These are phyloP conservation scores for Scalesia atractyloides DNA, from an alignment of 129 eudicot species.

Conservation along the genomic window DNA sequence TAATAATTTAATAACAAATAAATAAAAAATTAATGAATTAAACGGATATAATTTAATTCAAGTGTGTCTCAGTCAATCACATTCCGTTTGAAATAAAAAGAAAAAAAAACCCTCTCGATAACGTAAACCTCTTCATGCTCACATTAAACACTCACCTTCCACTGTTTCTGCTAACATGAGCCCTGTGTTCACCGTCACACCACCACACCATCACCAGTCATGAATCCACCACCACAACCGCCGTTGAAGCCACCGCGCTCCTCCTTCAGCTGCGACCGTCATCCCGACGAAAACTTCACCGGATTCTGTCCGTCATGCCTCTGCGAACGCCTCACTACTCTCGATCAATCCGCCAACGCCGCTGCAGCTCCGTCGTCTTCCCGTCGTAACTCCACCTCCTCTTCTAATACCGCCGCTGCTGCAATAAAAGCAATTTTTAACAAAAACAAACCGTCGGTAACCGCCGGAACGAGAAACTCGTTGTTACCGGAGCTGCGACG, in stretches of 20 bases:
- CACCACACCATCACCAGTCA: conserved; percentile 26
- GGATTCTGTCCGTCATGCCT: conserved; percentile 89
- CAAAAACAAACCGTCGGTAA: conserved; percentile 1
- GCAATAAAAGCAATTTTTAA: conserved; percentile 61
- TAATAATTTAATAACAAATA: not conserved
- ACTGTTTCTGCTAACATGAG: conserved; percentile 41
- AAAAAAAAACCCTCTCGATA: conserved; percentile 12
- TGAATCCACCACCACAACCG: conserved; percentile 65
- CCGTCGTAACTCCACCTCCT: conserved; percentile 57
- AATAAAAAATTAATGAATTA: not conserved
- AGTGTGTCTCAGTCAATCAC: conserved; percentile 32
- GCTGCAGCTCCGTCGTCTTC: conserved; percentile 50
- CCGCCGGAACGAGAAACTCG: conserved; percentile 32
- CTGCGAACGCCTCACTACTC: conserved; percentile 79
- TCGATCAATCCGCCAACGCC: conserved; percentile 54
- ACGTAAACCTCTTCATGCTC: conserved; percentile 33
- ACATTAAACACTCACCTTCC: conserved; percentile 37
- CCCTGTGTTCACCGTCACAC: conserved; percentile 20
- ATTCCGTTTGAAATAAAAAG: conserved; percentile 8
- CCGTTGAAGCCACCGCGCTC: conserved; percentile 61
- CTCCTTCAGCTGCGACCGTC: conserved; percentile 84
- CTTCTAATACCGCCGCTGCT: conserved; percentile 56
- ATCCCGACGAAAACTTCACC: conserved; percentile 75
- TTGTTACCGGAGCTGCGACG: conserved; percentile 76
- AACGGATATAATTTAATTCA: conserved; percentile 16